These are phyloP conservation scores for Myxozyma nipponensis DNA, from an alignment of 805 yeast species.

Conservation along the genomic window DNA sequence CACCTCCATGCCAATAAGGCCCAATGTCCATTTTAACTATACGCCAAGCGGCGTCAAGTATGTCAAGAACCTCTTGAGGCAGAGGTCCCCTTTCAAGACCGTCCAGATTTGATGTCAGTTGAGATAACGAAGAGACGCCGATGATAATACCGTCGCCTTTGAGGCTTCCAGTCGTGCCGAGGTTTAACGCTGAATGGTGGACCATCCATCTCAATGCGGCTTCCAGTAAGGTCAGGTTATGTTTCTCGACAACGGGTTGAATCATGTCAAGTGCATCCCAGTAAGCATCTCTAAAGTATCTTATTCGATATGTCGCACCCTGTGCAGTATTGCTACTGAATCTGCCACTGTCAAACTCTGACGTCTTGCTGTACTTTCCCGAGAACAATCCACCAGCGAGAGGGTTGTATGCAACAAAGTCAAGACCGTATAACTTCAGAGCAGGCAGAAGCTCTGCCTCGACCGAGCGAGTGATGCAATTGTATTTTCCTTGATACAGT, in stretches of 20 bases:
- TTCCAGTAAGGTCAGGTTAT: constrained; percentile 23
- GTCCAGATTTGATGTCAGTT: constrained; percentile 25
- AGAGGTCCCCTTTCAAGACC: constrained; percentile 30
- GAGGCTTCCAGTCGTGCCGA: constrained; percentile 1
- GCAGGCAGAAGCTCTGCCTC: constrained; percentile 31
- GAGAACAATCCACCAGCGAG: constrained; percentile 32
- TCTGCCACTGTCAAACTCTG: constrained; percentile 25
- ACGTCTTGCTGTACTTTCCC: constrained; percentile 21
- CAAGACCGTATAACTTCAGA: constrained; percentile 24
- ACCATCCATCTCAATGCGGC: constrained; percentile 33
- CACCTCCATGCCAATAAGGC: constrained; percentile 20
- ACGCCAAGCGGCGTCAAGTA: constrained; percentile 31
- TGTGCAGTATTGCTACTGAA: constrained; percentile 14
- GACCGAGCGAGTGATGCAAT: constrained; percentile 29
- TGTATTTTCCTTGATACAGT: constrained; percentile 33
- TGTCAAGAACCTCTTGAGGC: constrained; percentile 22
- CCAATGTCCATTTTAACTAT: constrained; percentile 29
- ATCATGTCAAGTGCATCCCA: constrained; percentile 28
- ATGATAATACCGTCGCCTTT: constrained; percentile 31
- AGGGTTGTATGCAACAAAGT: constrained; percentile 32
- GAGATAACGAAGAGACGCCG: constrained; percentile 27
- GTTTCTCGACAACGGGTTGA: constrained; percentile 25
- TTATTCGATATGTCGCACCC: constrained; percentile 26
- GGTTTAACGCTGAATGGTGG: constrained; percentile 25
- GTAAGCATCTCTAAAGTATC: constrained; percentile 28